Evolutionary conservation across 352 stramenopile genomes (phyloP).

Genomic region (Thalassiosira gravida): DNA sequence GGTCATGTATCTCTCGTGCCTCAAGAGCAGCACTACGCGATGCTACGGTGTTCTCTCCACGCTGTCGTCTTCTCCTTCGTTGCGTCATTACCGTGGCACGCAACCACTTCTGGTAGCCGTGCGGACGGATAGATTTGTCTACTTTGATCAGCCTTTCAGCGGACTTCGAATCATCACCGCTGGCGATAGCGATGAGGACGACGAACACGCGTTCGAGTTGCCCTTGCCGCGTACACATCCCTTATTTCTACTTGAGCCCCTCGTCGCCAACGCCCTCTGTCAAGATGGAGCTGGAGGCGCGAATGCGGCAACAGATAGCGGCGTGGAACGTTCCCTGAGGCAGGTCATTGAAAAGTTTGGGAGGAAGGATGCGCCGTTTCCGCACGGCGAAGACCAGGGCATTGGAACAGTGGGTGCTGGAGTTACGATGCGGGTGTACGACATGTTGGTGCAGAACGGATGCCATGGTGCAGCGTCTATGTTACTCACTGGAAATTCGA

Average conservation of each 20-base stretch:
- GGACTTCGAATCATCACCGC: slow-evolving; percentile 45
- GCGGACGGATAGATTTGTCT: slow-evolving; percentile 75
- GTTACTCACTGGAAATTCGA: slow-evolving; percentile 70
- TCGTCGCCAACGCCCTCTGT: slow-evolving; percentile 81
- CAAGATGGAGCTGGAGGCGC: slow-evolving; percentile 44
- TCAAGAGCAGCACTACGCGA: slow-evolving; percentile 34
- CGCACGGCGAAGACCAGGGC: slow-evolving; percentile 70
- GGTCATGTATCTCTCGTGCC: slow-evolving; percentile 79
- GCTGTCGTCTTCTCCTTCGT: slow-evolving; percentile 34
- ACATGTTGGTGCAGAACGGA: slow-evolving; percentile 69
- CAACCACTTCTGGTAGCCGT: slow-evolving; percentile 58
- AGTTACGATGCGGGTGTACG: slow-evolving; percentile 67
- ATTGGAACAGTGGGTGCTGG: slow-evolving; percentile 71
- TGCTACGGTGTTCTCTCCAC: slow-evolving; percentile 72
- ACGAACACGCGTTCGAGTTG: slow-evolving; percentile 63
- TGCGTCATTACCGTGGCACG: slow-evolving; percentile 16
- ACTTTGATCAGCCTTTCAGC: slow-evolving; percentile 48
- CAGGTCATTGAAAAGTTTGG: slow-evolving; percentile 82
- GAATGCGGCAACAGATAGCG: slow-evolving; percentile 28
- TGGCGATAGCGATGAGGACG: slow-evolving; percentile 42
- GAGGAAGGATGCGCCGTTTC: slow-evolving; percentile 73
- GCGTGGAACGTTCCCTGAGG: slow-evolving; percentile 51
- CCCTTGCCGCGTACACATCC: slow-evolving; percentile 62
- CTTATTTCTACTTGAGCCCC: slow-evolving; percentile 76
- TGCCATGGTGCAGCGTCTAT: slow-evolving; percentile 66